These are phyloP conservation scores for Alternaria conjuncta DNA, from an alignment of 2,329 filamentous ascomycete genomes.

Conservation along the genomic window DNA sequence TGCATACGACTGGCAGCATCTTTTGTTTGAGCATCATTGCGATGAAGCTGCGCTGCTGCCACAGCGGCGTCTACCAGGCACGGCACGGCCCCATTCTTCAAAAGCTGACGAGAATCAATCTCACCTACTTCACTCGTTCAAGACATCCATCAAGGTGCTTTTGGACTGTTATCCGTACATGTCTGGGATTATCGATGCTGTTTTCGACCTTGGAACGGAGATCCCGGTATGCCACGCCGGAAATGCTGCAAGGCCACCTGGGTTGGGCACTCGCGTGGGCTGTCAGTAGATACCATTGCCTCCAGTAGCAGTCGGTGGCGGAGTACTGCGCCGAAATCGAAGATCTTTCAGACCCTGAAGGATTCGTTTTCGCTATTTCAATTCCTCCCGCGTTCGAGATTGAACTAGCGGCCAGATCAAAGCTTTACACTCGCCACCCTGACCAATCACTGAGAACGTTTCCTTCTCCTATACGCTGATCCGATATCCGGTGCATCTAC, in stretches of 20 bases:
- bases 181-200: not conserved
- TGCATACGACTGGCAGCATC: too few relatives aligned
- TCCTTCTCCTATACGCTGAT: not conserved
- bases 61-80: too few relatives aligned
- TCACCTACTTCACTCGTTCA: not conserved
- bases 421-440: slow-evolving; percentile 2
- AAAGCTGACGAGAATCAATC: not conserved
- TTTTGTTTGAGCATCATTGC: too few relatives aligned
- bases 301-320: not conserved
- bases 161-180: not conserved
- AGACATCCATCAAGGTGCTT: not conserved
- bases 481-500: slow-evolving; percentile 4
- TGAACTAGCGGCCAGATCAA: slow-evolving; percentile 6
- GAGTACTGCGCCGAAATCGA: not conserved
- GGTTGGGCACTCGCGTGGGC: not conserved
- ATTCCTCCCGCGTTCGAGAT: slow-evolving; percentile 7
- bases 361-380: not conserved
- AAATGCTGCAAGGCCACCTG: not conserved
- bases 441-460: slow-evolving; percentile 2
- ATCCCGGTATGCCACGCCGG: not conserved
- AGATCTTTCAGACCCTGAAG: not conserved
- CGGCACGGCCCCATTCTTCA: not conserved
- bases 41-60: too few relatives aligned
- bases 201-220: not conserved
- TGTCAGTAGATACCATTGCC: not conserved